Base-by-base conservation (phyloP, 257 asterid genomes). In the Agastache rugosa region DNA sequence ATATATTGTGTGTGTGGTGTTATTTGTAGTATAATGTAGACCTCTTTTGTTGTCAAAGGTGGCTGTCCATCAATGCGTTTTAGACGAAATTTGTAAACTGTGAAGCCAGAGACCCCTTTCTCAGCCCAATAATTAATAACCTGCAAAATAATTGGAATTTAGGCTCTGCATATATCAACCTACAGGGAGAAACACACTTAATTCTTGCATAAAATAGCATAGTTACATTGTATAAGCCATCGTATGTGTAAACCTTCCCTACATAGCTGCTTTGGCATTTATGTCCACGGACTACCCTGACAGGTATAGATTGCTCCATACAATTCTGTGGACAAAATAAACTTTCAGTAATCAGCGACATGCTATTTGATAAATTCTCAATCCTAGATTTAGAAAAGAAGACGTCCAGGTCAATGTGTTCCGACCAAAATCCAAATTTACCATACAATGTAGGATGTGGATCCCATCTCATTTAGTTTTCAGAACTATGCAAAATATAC, bases 221-320 rank as follows among this genome's bases (percentile, higher is more conserved):
- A 73, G 72, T 39, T 80, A 93, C 98, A 94, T 69, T 76, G 83
- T 93, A 93, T 68, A 93, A 77, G 67, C 98, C 98, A 82, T 93
- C 98, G 74, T 93, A 93, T 10, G 98, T 90, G 51, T 91, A 93
- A 69, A 93, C 97, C 80, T 88, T 93, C 51, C 93, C 90, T n/a
- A 85, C 97, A 16, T 91, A 90, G 80, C 98, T 93, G 61, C 82
- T 79, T 65, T 48, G 67, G 71, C 94, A 88, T 75, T 84, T 81
- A 75, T 92, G 98, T 54, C 98, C 98, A 15, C 98, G 94, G 4
- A 83, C 81, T 8, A 93, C 97, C 83, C 97, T 83, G 44, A 93
- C 93, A 63, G 96, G 96, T 37, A 85, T 73, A 20, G 79, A 74
- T 41, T 87, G 91, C 35, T 88, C 94, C 82, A 83, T 81, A 61